Evolutionary conservation across 1,139 yeast species (phyloP).

Genomic region (Yamadazyma spencermartinsiae): DNA sequence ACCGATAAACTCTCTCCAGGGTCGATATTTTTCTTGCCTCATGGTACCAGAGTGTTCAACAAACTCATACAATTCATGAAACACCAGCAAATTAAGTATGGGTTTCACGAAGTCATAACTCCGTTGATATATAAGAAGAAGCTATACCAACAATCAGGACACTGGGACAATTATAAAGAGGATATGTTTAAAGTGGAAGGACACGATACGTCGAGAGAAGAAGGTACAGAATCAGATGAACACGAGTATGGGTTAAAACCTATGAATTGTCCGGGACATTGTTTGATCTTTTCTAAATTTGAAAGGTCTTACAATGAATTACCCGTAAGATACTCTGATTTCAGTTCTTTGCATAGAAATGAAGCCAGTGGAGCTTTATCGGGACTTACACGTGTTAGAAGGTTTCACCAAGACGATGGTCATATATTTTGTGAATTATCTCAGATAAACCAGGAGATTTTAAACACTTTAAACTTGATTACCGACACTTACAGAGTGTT

Average conservation of each 20-base stretch:
- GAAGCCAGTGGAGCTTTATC: constrained; percentile 94
- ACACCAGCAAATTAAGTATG: constrained; percentile 75
- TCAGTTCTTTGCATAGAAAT: constrained; percentile 91
- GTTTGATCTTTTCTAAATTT: constrained; percentile 76
- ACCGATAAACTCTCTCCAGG: constrained; percentile 86
- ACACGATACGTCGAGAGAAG: constrained; percentile 38
- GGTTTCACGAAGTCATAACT: constrained; percentile 90
- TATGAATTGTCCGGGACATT: constrained; percentile 99
- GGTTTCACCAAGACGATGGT: constrained; percentile 98
- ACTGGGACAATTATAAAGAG: constrained; percentile 92
- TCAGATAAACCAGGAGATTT: constrained; percentile 80
- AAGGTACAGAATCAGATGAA: constrained; percentile 23
- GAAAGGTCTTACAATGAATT: constrained; percentile 88
- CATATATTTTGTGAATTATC: constrained; percentile 88
- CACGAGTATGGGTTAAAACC: constrained; percentile 87
- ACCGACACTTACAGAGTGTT: constrained; percentile 78
- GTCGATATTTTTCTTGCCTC: constrained; percentile 83
- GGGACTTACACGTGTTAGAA: constrained; percentile 91
- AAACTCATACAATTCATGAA: constrained; percentile 80
- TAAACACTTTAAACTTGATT: constrained; percentile 70
- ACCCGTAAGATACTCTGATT: constrained; percentile 88
- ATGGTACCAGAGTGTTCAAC: constrained; percentile 85
- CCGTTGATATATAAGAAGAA: constrained; percentile 86
- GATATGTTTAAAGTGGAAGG: constrained; percentile 88
- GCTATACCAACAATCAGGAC: constrained; percentile 92